Base-by-base conservation (phyloP, 2,329 filamentous ascomycete species). In the Aspergillus clavatus region DNA sequence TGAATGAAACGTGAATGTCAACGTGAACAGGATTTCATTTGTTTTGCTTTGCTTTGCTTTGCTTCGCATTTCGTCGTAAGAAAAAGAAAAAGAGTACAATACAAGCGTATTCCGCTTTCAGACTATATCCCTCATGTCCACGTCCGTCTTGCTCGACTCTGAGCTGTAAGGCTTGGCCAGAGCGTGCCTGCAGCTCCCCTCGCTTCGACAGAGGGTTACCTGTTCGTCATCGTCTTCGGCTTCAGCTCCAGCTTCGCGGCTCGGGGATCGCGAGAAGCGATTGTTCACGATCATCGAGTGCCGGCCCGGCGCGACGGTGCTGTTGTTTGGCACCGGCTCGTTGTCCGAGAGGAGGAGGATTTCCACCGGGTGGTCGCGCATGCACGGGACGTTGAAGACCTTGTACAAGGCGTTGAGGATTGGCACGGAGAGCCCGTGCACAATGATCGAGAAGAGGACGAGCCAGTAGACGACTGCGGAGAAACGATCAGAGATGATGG, bases 401-500 rank as follows among this genome's bases (percentile, higher is more conserved):
- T 52, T 59, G 47, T 68, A 67, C 33, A 68, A 49, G 7, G 52
- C 38, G 47, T 65, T 62, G 16, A 70, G 58, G 3, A 57, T 44
- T 0, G 68, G 68, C 16, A 70, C 62, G 2, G 67, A 69, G 10
- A 70, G 49, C 7, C 67, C 67, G 47, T 71, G 68, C n/a, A 66
- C 51, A 8, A 70, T 47, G 23, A 69, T 64, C 1, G 64, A 68
- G 50, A 68, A 68, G 18, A 73, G 53, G 0, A 74, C 71, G 3
- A 74, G 65, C 61, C 65, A 74, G 51, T 74, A 75, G 2, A 74
- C 72, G 5, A 72, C 68, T 66, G 31, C n/a, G n/a, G n/a, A 24
- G 33, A 10, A n/a, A n/a, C 16, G 19, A 37, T 50, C 11, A 50
- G 39, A 41, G n/a, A n/a, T n/a, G n/a, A 4, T 10, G 6, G 8